Percentiles rank a stretch among this genome's conserved stretches.
These are phyloP conservation scores for Sphagnum tenellum DNA, from an alignment of 225 moss, liverwort and hornwort species.

Conservation along the genomic window DNA sequence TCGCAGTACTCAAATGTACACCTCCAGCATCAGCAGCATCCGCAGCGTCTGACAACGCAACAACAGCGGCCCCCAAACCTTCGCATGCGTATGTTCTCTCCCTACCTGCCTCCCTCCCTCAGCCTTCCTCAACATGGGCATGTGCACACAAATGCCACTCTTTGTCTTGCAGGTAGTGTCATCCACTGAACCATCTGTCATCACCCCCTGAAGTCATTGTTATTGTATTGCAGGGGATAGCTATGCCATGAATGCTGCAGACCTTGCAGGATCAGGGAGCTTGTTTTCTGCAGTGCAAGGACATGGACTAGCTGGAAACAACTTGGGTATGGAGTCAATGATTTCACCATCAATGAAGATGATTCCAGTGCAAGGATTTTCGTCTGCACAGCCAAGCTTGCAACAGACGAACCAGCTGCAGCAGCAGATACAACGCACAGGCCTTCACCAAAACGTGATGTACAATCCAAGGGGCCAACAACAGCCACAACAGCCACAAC, in stretches of 20 bases:
- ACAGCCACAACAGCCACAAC: conserved; percentile 17
- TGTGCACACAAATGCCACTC: no score
- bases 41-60: conserved; percentile 24
- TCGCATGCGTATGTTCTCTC: conserved; percentile 45
- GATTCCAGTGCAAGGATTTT: conserved; percentile 95
- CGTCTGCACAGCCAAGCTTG: conserved; percentile 8
- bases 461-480: conserved; percentile 36
- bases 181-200: no score
- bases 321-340: conserved; percentile 33
- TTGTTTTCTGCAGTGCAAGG: conserved; percentile 41
- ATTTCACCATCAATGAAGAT: conserved; percentile 70
- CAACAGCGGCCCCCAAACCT: conserved; percentile 39
- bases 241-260: conserved; percentile 97
- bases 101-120: no score
- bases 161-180: no score
- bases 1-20: conserved; percentile 73
- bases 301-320: conserved; percentile 42
- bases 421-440: conserved; percentile 33
- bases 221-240: conserved; percentile 51
- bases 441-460: conserved; percentile 29
- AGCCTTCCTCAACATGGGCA: no score
- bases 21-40: conserved; percentile 27
- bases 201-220: no score
- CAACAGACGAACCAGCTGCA: conserved; percentile 33
- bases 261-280: conserved; percentile 69